Conservation (phyloP, 2,329 filamentous ascomycete genomes). For the Xylariaceae sp. region DNA sequence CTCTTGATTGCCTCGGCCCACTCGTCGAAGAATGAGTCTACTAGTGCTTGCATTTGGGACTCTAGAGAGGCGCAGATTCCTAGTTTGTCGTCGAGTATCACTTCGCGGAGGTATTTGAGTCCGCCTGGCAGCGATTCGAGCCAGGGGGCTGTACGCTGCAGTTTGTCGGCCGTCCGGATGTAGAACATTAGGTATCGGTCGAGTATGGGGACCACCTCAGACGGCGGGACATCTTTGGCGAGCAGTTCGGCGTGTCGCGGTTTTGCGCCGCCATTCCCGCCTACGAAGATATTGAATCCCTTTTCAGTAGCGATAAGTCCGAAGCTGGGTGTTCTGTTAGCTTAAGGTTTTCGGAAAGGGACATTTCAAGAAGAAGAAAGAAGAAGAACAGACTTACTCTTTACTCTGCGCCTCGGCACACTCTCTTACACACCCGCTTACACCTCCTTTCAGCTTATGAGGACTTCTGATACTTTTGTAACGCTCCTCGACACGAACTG, state of each 20-base stretch:
- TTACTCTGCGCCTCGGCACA: slow-evolving; percentile 92
- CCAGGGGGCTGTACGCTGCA: slow-evolving; percentile 87
- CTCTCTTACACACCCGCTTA: slow-evolving; percentile 87
- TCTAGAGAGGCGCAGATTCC: slow-evolving; percentile 82
- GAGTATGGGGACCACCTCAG: slow-evolving; percentile 77
- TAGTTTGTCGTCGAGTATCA: slow-evolving; percentile 79
- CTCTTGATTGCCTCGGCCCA: slow-evolving; percentile 79
- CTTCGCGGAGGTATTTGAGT: slow-evolving; percentile 75
- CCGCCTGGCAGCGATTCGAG: slow-evolving; percentile 80
- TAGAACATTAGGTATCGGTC: slow-evolving; percentile 93
- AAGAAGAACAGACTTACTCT: slow-evolving; percentile 52
- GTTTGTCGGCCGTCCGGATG: slow-evolving; percentile 85
- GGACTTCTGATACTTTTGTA: slow-evolving; percentile 89
- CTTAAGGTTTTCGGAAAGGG: not conserved
- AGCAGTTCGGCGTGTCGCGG: slow-evolving; percentile 78
- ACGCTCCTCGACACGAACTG: slow-evolving; percentile 78
- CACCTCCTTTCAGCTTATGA: slow-evolving; percentile 88
- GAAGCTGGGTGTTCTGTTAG: slow-evolving; percentile 51
- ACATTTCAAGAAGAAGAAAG: not conserved
- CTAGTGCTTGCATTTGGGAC: slow-evolving; percentile 80
- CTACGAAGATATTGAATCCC: slow-evolving; percentile 90
- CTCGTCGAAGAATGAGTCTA: slow-evolving; percentile 83
- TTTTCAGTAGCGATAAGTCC: slow-evolving; percentile 90
- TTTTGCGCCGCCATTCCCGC: slow-evolving; percentile 83
- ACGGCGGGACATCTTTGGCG: slow-evolving; percentile 78